A percentile compares a stretch with the other conserved stretches of the same genome.
phyloP scores from a whole-genome alignment of 495 filamentous ascomycete genomes.

The Aspergillus bertholletiae region DNA sequence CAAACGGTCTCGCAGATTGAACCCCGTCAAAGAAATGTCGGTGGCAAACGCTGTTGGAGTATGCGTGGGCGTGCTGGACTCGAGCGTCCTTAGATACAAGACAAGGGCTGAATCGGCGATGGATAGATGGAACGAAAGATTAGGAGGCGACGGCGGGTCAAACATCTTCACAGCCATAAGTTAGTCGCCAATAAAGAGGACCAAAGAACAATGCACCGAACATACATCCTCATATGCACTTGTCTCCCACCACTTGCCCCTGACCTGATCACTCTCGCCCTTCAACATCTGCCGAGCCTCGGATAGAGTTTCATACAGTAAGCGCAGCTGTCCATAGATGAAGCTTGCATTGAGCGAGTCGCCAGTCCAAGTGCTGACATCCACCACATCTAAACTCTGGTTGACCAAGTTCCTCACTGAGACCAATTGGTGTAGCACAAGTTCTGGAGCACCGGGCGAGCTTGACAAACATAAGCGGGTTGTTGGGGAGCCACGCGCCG shows the following conservation, averaged over 20 bases:
- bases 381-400: conserved; percentile 71
- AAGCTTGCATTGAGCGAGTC: conserved; percentile 58
- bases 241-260: conserved; percentile 56
- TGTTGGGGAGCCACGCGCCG: conserved; percentile 40
- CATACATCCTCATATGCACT: conserved; percentile 50
- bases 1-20: conserved; percentile 56
- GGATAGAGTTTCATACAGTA: conserved; percentile 70
- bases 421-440: conserved; percentile 65
- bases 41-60: conserved; percentile 57
- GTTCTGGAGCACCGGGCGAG: conserved; percentile 42
- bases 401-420: conserved; percentile 71
- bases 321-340: conserved; percentile 73
- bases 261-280: conserved; percentile 45
- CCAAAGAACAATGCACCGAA: background rate
- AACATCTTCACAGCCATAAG: conserved; percentile 34
- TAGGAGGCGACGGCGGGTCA: conserved; percentile 54
- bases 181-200: background rate
- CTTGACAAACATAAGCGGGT: conserved; percentile 55
- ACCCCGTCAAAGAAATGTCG: conserved; percentile 50
- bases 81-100: conserved; percentile 75
- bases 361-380: conserved; percentile 67
- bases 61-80: conserved; percentile 55
- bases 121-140: conserved; percentile 69
- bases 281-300: conserved; percentile 59
- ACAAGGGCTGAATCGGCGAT: conserved; percentile 76